Evolutionary conservation across 225 moss, liverwort and hornwort genomes (phyloP).

Genomic region (Pseudisothecium myosuroides): DNA sequence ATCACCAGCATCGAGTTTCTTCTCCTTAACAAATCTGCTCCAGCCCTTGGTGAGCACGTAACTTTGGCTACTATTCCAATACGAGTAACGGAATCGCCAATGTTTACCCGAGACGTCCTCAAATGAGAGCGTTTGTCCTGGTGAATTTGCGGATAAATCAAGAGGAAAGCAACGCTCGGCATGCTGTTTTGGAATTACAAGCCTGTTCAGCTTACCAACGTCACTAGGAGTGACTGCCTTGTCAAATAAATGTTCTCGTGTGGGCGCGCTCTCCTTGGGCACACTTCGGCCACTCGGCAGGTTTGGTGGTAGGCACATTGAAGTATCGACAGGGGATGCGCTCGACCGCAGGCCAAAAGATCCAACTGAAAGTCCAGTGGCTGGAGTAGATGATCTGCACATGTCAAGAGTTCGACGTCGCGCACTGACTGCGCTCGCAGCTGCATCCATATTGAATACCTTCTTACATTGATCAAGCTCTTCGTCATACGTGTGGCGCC

Average conservation of each 20-base stretch:
- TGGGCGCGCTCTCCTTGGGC: conserved; percentile 4
- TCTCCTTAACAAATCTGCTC: conserved; percentile 98
- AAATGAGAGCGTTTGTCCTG: conserved; percentile 92
- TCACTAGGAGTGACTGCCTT: conserved; percentile 98
- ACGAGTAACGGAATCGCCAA: conserved; percentile 96
- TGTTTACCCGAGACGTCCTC: conserved; percentile 92
- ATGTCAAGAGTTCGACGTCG: conserved; percentile 26
- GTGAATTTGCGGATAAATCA: conserved; percentile 77
- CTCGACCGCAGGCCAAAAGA: conserved; percentile 10
- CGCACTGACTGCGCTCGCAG: conserved; percentile 22
- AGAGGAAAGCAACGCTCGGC: conserved; percentile 96
- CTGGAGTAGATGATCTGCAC: conserved; percentile 16
- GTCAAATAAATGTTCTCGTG: conserved; percentile 90
- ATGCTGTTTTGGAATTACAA: conserved; percentile 97
- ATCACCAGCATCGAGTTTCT: conserved; percentile 97
- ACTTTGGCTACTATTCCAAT: conserved; percentile 99
- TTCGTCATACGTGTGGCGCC: conserved; percentile 94
- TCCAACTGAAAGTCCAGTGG: conserved; percentile 11
- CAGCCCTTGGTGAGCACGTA: conserved; percentile 98
- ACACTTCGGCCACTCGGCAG: conserved; percentile 10
- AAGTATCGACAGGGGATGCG: not conserved
- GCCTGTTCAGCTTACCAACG: conserved; percentile 92
- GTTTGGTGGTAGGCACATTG: conserved; percentile 17
- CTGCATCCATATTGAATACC: conserved; percentile 53
- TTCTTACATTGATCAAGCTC: conserved; percentile 93